Base-by-base conservation (phyloP, 2,329 filamentous ascomycete genomes). In the Aspergillus sp. region DNA sequence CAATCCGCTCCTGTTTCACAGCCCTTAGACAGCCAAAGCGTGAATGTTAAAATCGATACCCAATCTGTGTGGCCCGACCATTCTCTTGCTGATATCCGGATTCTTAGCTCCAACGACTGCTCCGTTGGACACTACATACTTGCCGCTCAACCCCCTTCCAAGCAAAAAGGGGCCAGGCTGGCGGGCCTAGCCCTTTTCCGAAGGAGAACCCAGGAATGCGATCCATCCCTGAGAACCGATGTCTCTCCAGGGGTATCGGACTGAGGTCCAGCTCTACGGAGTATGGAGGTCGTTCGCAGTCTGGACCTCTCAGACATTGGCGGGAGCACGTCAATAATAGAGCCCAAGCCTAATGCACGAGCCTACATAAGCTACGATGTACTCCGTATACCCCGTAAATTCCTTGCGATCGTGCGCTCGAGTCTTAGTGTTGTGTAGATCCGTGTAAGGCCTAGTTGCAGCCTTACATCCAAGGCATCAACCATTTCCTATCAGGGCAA, bases 401-500 rank as follows among this genome's bases (percentile, higher is more conserved):
- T 28, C 25, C 25, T 28, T 28, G 15, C 34, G 8, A 8, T 57
- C 25, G n/a, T 60, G 65, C 68, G 66, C 61, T 67, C 66, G 61
- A 60, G 64, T 63, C 65, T 68, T 62, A 23, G 46, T 59, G 60
- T 59, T 23, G 47, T 28, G 53, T 30, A 48, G 25, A 9, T 17
- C 13, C 15, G 23, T 15, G 15, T 62, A 57, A 41, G 6, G 9
- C 43, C 57, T 62, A 17, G 13, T 46, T 49, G 2, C 4, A 48
- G 62, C 67, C 64, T 64, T 4, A 54, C 2, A 15, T 0, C 1
- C 15, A 8, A 62, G 59, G 66, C 64, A 58, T 8, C 3, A 28
- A 25, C 25, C 7, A 0, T 9, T 46, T 45, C 64, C 65, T 17
- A 54, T 67, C 60, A n/a, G 17, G 65, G 69, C 66, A 70, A 69